Percentiles rank a stretch among this genome's conserved stretches.
Conservation (phyloP, 768 basidiomycete genomes). For the Kwoniella sp. region DNA sequence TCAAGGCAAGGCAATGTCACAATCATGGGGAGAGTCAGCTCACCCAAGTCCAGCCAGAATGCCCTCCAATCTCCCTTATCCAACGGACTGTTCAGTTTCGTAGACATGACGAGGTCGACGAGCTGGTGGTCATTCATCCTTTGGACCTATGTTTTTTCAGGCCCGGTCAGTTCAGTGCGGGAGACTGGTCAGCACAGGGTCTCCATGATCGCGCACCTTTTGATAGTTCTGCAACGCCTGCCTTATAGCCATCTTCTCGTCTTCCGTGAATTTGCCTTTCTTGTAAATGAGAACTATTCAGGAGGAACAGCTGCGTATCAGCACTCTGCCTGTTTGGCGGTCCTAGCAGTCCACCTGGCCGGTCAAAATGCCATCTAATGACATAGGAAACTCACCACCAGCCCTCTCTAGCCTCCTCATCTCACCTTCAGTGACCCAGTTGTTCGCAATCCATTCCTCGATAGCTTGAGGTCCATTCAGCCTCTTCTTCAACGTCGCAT, state of each 20-base stretch:
- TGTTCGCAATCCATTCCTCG: slow-evolving; percentile 27
- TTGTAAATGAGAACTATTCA: slow-evolving; percentile 37
- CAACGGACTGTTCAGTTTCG: not conserved
- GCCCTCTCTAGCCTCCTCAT: slow-evolving; percentile 31
- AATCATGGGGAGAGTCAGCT: slow-evolving; percentile 11
- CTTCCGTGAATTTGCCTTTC: slow-evolving; percentile 31
- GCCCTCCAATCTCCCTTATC: slow-evolving; percentile 22
- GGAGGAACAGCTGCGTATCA: not conserved
- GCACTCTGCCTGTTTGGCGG: not conserved
- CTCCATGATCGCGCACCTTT: slow-evolving; percentile 14
- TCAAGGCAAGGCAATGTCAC: not conserved
- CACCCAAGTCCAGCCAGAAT: slow-evolving; percentile 46
- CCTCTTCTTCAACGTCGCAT: slow-evolving; percentile 12
- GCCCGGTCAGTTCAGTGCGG: no score
- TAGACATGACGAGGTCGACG: slow-evolving; percentile 34
- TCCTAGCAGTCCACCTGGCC: not conserved
- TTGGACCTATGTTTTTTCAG: slow-evolving; percentile 28
- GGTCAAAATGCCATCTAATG: not conserved
- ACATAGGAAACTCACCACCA: slow-evolving; percentile 45
- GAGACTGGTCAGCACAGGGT: no score
- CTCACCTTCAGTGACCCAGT: slow-evolving; percentile 27
- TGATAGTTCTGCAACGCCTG: slow-evolving; percentile 22
- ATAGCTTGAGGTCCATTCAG: slow-evolving; percentile 21
- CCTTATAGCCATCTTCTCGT: slow-evolving; percentile 29
- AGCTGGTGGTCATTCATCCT: slow-evolving; percentile 31